Evolutionary conservation across 495 filamentous ascomycete species (phyloP).

Genomic region (Neurospora hispaniola): DNA sequence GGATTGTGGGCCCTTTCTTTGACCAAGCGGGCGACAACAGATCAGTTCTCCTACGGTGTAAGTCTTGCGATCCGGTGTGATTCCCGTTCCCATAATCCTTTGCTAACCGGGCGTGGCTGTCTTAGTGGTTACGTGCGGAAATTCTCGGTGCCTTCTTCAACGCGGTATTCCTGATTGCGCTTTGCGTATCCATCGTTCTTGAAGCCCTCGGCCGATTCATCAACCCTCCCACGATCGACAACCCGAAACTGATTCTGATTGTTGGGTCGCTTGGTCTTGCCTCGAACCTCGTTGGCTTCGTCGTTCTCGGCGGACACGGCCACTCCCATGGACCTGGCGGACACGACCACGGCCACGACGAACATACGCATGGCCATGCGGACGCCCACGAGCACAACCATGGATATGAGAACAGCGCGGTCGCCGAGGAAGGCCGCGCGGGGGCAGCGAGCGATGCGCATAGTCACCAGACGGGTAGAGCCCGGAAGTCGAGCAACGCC

Average conservation of each 20-base stretch:
- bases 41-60: slow-evolving; percentile 89
- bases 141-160: slow-evolving; percentile 92
- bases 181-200: slow-evolving; percentile 91
- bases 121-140: slow-evolving; percentile 85
- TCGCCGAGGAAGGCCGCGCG: slow-evolving; percentile 20
- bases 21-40: slow-evolving; percentile 66
- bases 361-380: slow-evolving; percentile 56
- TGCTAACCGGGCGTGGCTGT: neutral
- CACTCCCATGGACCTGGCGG: slow-evolving; percentile 64
- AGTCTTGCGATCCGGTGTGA: slow-evolving; percentile 21
- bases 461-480: slow-evolving; percentile 1
- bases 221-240: slow-evolving; percentile 74
- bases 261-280: slow-evolving; percentile 79
- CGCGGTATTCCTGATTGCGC: slow-evolving; percentile 89
- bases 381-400: slow-evolving; percentile 29
- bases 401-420: slow-evolving; percentile 18
- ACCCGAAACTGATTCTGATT: slow-evolving; percentile 74
- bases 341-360: slow-evolving; percentile 44
- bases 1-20: slow-evolving; percentile 93
- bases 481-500: slow-evolving; percentile 41
- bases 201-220: slow-evolving; percentile 85
- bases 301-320: slow-evolving; percentile 86
- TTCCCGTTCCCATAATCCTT: neutral
- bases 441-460: slow-evolving; percentile 7
- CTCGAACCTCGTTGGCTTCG: slow-evolving; percentile 81